Conservation (phyloP, 805 yeast genomes). For the Kluyveromyces nonfermentans region DNA sequence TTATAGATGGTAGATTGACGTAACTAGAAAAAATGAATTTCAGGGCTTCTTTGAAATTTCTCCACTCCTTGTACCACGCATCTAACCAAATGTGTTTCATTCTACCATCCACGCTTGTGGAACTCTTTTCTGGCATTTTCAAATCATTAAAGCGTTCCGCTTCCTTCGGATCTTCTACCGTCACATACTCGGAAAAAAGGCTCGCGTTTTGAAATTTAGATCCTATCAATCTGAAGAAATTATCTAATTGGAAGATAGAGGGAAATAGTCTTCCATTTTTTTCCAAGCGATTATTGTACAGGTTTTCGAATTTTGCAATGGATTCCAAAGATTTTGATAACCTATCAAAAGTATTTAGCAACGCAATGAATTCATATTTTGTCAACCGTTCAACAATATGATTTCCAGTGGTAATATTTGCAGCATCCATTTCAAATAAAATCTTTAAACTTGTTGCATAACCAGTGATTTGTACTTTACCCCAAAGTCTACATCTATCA, state of each 20-base stretch:
- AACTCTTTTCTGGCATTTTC: slow-evolving; percentile 17
- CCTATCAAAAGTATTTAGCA: slow-evolving; percentile 87
- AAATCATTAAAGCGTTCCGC: slow-evolving; percentile 17
- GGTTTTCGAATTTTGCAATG: slow-evolving; percentile 55
- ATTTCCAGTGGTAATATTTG: slow-evolving; percentile 34
- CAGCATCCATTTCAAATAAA: slow-evolving; percentile 61
- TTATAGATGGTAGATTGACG: slow-evolving; percentile 53
- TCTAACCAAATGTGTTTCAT: slow-evolving; percentile 20
- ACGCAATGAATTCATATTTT: slow-evolving; percentile 79
- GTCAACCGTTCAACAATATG: slow-evolving; percentile 51
- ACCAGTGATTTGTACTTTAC: slow-evolving; percentile 93
- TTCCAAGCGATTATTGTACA: slow-evolving; percentile 35
- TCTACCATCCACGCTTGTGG: not conserved
- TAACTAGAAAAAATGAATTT: slow-evolving; percentile 60
- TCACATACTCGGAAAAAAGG: not conserved
- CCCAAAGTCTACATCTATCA: slow-evolving; percentile 97
- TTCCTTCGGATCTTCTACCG: not conserved
- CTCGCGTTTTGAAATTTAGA: not conserved
- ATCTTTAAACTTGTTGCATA: slow-evolving; percentile 94
- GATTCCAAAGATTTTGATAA: slow-evolving; percentile 76
- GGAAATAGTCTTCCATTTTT: slow-evolving; percentile 12
- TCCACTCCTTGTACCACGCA: slow-evolving; percentile 43
- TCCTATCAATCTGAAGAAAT: slow-evolving; percentile 24
- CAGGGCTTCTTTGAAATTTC: slow-evolving; percentile 49
- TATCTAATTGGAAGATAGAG: slow-evolving; percentile 23